Evolutionary conservation across 495 filamentous ascomycete species (phyloP).

Genomic region (Lentithecium fluviatile): DNA sequence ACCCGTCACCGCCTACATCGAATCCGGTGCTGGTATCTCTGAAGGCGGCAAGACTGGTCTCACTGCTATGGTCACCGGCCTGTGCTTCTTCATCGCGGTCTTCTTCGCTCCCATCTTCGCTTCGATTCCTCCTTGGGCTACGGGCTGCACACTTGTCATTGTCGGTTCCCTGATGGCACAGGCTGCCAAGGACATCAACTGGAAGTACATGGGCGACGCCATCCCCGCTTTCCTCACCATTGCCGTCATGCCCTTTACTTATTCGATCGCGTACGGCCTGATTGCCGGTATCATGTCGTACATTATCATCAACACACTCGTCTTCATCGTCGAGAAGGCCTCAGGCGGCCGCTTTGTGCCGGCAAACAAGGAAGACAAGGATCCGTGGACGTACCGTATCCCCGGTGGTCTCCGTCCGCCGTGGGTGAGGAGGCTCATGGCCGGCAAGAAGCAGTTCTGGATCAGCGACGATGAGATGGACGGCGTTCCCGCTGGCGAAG

Average conservation of each 20-base stretch:
- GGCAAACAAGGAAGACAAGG: slow-evolving; percentile 67
- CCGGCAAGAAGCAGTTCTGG: slow-evolving; percentile 72
- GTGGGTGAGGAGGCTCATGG: slow-evolving; percentile 60
- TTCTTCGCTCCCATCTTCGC: slow-evolving; percentile 88
- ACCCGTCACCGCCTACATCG: slow-evolving; percentile 79
- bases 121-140: slow-evolving; percentile 80
- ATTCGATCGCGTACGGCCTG: slow-evolving; percentile 75
- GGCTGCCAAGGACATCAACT: slow-evolving; percentile 76
- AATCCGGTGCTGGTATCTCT: slow-evolving; percentile 79
- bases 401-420: slow-evolving; percentile 66
- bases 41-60: slow-evolving; percentile 79
- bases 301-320: slow-evolving; percentile 62
- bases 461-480: slow-evolving; percentile 15
- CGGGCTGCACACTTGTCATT: slow-evolving; percentile 76
- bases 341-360: slow-evolving; percentile 69
- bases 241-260: slow-evolving; percentile 82
- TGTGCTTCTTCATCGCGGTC: slow-evolving; percentile 81
- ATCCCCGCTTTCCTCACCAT: slow-evolving; percentile 80
- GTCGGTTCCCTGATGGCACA: slow-evolving; percentile 77
- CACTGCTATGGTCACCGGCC: slow-evolving; percentile 71
- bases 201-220: slow-evolving; percentile 74
- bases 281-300: slow-evolving; percentile 78
- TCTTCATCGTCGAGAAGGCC: slow-evolving; percentile 62
- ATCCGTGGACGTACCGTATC: slow-evolving; percentile 69
- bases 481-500: background rate